Evolutionary conservation across 257 asterid species (phyloP).

Genomic region (Scutellaria galericulata): DNA sequence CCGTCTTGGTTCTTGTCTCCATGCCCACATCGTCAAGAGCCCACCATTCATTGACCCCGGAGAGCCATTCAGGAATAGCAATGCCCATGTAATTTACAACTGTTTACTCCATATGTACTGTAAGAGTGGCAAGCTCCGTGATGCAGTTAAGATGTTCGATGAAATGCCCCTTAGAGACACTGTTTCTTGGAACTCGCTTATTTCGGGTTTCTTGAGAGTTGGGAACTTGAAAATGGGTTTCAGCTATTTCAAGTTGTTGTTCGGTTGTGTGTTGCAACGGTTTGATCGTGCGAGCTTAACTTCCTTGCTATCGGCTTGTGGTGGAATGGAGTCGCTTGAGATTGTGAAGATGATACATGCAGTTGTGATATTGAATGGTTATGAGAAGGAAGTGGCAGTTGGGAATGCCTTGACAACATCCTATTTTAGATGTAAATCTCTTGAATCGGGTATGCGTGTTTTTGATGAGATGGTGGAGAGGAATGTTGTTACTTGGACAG

Average conservation of each 20-base stretch:
- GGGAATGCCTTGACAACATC: conserved; percentile 74
- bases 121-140: conserved; percentile 44
- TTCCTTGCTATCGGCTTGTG: conserved; percentile 63
- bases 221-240: conserved; percentile 55
- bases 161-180: conserved; percentile 71
- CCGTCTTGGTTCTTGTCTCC: conserved; percentile 70
- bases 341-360: conserved; percentile 63
- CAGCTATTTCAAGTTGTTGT: conserved; percentile 55
- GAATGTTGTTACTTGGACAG: conserved; percentile 91
- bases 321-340: conserved; percentile 44
- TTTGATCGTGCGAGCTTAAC: conserved; percentile 80
- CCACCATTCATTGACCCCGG: conserved; percentile 39
- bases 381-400: conserved; percentile 59
- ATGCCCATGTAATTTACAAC: conserved; percentile 51
- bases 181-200: conserved; percentile 82
- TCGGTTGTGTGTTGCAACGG: conserved; percentile 28
- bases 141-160: conserved; percentile 75
- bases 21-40: conserved; percentile 63
- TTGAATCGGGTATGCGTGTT: conserved; percentile 58
- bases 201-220: conserved; percentile 67
- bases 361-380: conserved; percentile 62
- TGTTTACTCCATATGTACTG: conserved; percentile 59
- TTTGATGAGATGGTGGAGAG: conserved; percentile 68
- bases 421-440: conserved; percentile 61
- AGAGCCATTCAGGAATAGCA: conserved; percentile 2